These are phyloP conservation scores for Penicillium mononematosum DNA, from an alignment of 495 filamentous ascomycete species.

Conservation along the genomic window DNA sequence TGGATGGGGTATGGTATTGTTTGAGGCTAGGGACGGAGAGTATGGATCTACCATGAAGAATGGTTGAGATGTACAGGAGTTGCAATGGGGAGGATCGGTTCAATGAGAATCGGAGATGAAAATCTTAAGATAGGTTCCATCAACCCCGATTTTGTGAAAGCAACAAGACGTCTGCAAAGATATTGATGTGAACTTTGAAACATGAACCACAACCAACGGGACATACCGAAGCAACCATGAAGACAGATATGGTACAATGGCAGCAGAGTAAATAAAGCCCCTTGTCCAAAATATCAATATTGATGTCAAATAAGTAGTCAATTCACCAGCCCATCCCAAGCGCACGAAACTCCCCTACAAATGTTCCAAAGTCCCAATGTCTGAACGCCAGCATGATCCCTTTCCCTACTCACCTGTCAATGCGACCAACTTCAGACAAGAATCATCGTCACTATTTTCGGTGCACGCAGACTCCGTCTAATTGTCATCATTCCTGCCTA, in stretches of 20 bases:
- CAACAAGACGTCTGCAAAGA: not conserved
- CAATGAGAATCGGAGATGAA: not conserved
- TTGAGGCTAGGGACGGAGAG: slow-evolving; percentile 13
- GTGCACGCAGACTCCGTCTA: not conserved
- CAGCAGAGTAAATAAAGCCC: not conserved
- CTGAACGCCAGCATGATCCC: not conserved
- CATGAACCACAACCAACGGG: not conserved
- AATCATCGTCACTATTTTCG: not conserved
- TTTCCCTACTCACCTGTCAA: not conserved
- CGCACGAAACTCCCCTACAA: not conserved
- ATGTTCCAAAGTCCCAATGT: not conserved
- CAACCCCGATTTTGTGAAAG: not conserved
- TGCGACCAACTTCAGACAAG: not conserved
- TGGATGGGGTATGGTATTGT: slow-evolving; percentile 65
- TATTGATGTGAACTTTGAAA: not conserved
- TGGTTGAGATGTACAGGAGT: not conserved
- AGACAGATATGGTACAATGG: not conserved
- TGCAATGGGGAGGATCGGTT: not conserved
- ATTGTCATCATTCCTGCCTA: not conserved
- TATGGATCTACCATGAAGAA: not conserved
- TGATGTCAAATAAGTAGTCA: not conserved
- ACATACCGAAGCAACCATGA: not conserved
- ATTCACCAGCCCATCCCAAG: not conserved
- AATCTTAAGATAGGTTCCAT: not conserved
- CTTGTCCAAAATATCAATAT: not conserved